phyloP scores from a whole-genome alignment of 768 basidiomycete species.

The Suillus plorans region DNA sequence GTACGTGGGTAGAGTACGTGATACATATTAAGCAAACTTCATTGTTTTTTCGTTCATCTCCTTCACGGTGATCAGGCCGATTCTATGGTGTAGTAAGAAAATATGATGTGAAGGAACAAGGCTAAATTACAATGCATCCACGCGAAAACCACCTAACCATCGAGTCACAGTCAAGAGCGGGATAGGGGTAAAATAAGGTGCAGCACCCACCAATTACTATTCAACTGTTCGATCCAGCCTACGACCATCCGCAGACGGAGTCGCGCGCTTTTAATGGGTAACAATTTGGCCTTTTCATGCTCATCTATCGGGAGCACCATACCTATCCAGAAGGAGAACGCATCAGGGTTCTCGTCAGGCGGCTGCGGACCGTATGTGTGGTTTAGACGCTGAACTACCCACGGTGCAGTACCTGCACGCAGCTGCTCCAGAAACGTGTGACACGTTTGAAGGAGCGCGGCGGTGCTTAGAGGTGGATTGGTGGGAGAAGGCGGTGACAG shows the following conservation, averaged over 20 bases:
- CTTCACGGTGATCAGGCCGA: not conserved
- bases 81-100: not conserved
- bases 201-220: slow-evolving; percentile 49
- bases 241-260: slow-evolving; percentile 83
- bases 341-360: slow-evolving; percentile 50
- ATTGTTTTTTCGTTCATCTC: not conserved
- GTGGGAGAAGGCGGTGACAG: slow-evolving; percentile 14
- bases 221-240: slow-evolving; percentile 89
- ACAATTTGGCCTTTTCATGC: slow-evolving; percentile 81
- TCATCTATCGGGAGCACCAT: slow-evolving; percentile 90
- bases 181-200: slow-evolving; percentile 13
- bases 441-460: slow-evolving; percentile 50
- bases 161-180: slow-evolving; percentile 18
- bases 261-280: slow-evolving; percentile 76
- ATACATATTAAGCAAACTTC: not conserved
- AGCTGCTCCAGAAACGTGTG: slow-evolving; percentile 61
- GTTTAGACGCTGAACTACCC: slow-evolving; percentile 88
- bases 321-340: slow-evolving; percentile 90
- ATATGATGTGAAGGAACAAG: not conserved
- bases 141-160: slow-evolving; percentile 70
- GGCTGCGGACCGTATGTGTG: slow-evolving; percentile 80
- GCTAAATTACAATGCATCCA: slow-evolving; percentile 58
- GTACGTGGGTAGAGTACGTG: slow-evolving; percentile 2
- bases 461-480: slow-evolving; percentile 17
- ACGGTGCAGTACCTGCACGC: slow-evolving; percentile 76